Base-by-base conservation (phyloP, 768 basidiomycete genomes). In the Pleurotus citrinopileatus region DNA sequence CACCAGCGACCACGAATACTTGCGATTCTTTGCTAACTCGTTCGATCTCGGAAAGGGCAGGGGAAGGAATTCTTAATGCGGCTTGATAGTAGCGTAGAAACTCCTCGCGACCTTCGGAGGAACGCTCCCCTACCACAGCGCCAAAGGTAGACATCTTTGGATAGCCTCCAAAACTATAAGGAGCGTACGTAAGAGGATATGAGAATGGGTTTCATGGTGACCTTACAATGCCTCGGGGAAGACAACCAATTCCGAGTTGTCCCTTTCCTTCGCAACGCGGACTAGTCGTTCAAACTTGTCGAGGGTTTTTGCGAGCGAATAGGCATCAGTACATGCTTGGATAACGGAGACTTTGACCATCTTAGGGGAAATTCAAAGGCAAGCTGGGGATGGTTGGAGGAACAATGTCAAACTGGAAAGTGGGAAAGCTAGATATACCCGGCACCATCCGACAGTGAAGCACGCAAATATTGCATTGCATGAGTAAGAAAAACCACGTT, bases 161-260 rank as follows among this genome's bases (percentile, higher is more conserved):
- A 60, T 84, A 84, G 2, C 83, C 83, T 3, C 82, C 83, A 38
- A 81, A 72, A 56, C 80, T 82, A 23, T 46, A 25, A 17, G 13
- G 10, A 17, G n/a, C 13, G 26, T 36, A 37, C 7, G 19, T 29
- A 12, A 36, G 53, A 42, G n/a, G 13, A 8, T n/a, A 19, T 7
- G 34, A 19, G 26, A 22, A 13, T 13, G 10, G 22, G 6, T 46
- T 27, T 12, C 19, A 32, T 34, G 22, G 19, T 17, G 44, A 44
- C 28, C 77, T 57, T 53, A 81, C 81, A 83, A 82, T 19, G 79
- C 81, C 62, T 83, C 81, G 13, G 81, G 82, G 59, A 83, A 82
- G 19, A 83, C 77, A 17, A 72, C 78, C 1, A 83, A 62, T 59
- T 81, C 77, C 0, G 73, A 67, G 6, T 65, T 64, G 57, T 82